Percentiles rank a stretch among this genome's conserved stretches.
These are phyloP conservation scores for Candida alai DNA, from an alignment of 805 yeast genomes.

Conservation along the genomic window DNA sequence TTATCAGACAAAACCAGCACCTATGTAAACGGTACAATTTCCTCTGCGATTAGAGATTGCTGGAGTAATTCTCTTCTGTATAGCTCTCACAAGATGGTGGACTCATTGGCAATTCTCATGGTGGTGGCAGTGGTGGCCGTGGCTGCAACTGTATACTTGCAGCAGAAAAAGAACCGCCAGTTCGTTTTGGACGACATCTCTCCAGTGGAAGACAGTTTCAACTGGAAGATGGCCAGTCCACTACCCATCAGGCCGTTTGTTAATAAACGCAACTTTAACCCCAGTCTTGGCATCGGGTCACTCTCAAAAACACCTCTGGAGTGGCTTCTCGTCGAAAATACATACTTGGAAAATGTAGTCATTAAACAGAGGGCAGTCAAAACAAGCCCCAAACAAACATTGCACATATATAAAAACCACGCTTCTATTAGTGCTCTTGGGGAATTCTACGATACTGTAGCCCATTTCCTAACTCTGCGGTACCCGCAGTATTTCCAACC, in stretches of 20 bases:
- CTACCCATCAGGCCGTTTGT: constrained; percentile 36
- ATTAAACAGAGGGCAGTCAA: constrained; percentile 32
- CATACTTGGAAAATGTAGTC: constrained; percentile 46
- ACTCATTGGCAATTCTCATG: too few relatives aligned
- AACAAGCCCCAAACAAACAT: constrained; percentile 27
- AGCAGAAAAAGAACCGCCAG: too few relatives aligned
- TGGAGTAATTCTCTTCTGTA: not conserved
- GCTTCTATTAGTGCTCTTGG: constrained; percentile 32
- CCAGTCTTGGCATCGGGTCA: constrained; percentile 31
- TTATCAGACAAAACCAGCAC: too few relatives aligned
- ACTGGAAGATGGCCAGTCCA: constrained; percentile 45
- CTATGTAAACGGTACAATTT: too few relatives aligned
- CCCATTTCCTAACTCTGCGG: constrained; percentile 38
- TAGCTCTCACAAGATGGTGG: not conserved
- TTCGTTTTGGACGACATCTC: constrained; percentile 6
- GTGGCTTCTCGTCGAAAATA: constrained; percentile 59
- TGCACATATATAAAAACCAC: constrained; percentile 19
- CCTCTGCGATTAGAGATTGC: too few relatives aligned
- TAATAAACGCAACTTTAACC: constrained; percentile 32
- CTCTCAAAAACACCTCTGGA: constrained; percentile 40
- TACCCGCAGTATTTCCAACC: constrained; percentile 52
- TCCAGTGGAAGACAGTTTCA: constrained; percentile 33
- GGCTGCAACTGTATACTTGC: too few relatives aligned
- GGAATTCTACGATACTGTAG: constrained; percentile 47
- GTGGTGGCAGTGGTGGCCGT: too few relatives aligned